Percentiles rank a stretch among this genome's conserved stretches.
Conservation (phyloP, 495 filamentous ascomycete species). For the Aspergillus baeticus region DNA sequence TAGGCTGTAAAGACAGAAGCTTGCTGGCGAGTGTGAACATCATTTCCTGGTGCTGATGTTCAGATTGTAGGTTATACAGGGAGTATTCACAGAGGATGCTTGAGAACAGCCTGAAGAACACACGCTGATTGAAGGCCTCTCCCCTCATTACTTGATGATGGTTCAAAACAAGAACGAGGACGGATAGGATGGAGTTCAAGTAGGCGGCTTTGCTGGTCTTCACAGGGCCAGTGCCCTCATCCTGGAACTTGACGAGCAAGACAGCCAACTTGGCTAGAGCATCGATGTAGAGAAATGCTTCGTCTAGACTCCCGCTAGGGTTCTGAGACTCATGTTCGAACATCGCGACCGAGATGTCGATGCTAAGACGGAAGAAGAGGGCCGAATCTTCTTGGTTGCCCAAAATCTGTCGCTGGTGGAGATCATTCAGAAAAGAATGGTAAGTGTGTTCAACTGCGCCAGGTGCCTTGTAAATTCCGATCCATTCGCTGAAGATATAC, state of each 20-base stretch:
- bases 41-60: conserved; percentile 64
- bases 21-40: conserved; percentile 69
- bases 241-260: conserved; percentile 69
- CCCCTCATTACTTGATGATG: conserved; percentile 79
- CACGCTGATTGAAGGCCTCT: conserved; percentile 79
- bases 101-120: conserved; percentile 90
- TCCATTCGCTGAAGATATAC: conserved; percentile 94
- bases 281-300: conserved; percentile 75
- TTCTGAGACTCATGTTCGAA: conserved; percentile 67
- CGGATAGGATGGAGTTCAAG: conserved; percentile 70
- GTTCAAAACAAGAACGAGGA: conserved; percentile 78
- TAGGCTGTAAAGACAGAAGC: conserved; percentile 74
- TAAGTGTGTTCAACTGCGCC: conserved; percentile 68
- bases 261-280: conserved; percentile 83
- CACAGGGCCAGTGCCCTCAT: conserved; percentile 55
- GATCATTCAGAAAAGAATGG: conserved; percentile 78
- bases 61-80: conserved; percentile 42
- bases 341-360: conserved; percentile 73
- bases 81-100: conserved; percentile 73
- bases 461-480: conserved; percentile 72
- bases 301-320: conserved; percentile 59
- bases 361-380: conserved; percentile 75
- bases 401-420: conserved; percentile 71
- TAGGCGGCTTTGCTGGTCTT: conserved; percentile 61
- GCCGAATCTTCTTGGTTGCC: conserved; percentile 69